A percentile compares a stretch with the other conserved stretches of the same genome.
phyloP scores from a whole-genome alignment of 2,329 filamentous ascomycete species.

The Beauveria australis region DNA sequence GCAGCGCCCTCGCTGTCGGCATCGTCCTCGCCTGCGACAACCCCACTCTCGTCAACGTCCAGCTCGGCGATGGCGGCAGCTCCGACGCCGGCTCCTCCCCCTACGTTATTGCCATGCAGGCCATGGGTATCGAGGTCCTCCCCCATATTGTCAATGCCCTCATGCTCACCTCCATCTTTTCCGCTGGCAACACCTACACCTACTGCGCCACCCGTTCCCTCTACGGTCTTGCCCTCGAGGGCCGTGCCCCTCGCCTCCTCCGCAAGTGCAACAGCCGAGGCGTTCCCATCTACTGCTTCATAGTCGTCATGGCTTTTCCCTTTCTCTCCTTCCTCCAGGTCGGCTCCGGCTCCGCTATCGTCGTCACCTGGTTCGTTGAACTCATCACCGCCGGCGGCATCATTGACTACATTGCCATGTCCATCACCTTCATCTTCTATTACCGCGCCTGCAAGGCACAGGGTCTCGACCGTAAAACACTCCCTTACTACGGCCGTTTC shows the following conservation, averaged over 20 bases:
- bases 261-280: conserved; percentile 51
- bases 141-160: conserved; percentile 51
- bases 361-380: conserved; percentile 46
- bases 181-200: conserved; percentile 42
- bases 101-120: conserved; percentile 55
- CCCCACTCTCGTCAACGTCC: conserved; percentile 43
- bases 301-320: conserved; percentile 44
- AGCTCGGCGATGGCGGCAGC: conserved; percentile 24
- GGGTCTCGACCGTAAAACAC: conserved; percentile 38
- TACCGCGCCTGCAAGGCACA: conserved; percentile 46
- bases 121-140: conserved; percentile 42
- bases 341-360: conserved; percentile 37
- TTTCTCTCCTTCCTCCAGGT: conserved; percentile 45
- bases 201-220: conserved; percentile 43
- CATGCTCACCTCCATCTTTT: conserved; percentile 35
- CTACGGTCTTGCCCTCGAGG: conserved; percentile 42
- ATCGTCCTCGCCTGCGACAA: conserved; percentile 61
- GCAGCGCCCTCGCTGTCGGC: conserved; percentile 58
- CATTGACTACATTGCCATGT: conserved; percentile 54
- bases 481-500: conserved; percentile 51
- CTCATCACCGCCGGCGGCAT: conserved; percentile 50
- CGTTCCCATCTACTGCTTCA: conserved; percentile 52
- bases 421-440: conserved; percentile 37
- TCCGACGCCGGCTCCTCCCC: conserved; percentile 49
- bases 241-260: conserved; percentile 43